These are phyloP conservation scores for Echites panduratus DNA, from an alignment of 257 asterid species.

Conservation along the genomic window DNA sequence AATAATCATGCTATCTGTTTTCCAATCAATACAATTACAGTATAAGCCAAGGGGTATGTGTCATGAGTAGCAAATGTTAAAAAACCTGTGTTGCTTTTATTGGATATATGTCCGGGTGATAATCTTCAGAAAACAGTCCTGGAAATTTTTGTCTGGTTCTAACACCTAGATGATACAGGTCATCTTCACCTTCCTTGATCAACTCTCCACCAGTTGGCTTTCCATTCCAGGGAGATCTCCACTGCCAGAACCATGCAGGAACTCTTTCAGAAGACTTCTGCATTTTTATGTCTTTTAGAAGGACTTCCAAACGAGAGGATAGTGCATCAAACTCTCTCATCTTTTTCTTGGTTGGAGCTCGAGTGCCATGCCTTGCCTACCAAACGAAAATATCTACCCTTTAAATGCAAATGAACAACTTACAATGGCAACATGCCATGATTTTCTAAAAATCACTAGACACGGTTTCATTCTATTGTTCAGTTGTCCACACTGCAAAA, in stretches of 20 bases:
- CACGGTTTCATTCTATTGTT: neutral
- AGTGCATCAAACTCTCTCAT: conserved; percentile 61
- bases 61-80: conserved; percentile 10
- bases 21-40: neutral
- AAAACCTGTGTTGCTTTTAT: conserved; percentile 87
- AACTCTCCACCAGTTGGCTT: conserved; percentile 84
- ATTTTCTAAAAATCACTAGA: neutral
- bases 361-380: conserved; percentile 96
- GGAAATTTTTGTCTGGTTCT: conserved; percentile 71
- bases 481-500: neutral
- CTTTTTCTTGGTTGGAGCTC: conserved; percentile 95
- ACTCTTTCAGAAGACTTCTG: conserved; percentile 37
- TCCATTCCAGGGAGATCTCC: conserved; percentile 95
- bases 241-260: conserved; percentile 74
- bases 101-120: conserved; percentile 82
- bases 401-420: neutral
- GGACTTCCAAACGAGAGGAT: conserved; percentile 50
- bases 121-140: conserved; percentile 61
- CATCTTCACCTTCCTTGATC: conserved; percentile 78
- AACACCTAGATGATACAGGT: conserved; percentile 72
- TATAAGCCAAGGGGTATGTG: neutral
- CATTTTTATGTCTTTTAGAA: conserved; percentile 46
- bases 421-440: neutral
- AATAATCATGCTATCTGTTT: neutral
- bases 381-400: conserved; percentile 10